A percentile compares a stretch with the other conserved stretches of the same genome.
Evolutionary conservation across 805 yeast genomes (phyloP).

Genomic region (Yarrowia sp.): DNA sequence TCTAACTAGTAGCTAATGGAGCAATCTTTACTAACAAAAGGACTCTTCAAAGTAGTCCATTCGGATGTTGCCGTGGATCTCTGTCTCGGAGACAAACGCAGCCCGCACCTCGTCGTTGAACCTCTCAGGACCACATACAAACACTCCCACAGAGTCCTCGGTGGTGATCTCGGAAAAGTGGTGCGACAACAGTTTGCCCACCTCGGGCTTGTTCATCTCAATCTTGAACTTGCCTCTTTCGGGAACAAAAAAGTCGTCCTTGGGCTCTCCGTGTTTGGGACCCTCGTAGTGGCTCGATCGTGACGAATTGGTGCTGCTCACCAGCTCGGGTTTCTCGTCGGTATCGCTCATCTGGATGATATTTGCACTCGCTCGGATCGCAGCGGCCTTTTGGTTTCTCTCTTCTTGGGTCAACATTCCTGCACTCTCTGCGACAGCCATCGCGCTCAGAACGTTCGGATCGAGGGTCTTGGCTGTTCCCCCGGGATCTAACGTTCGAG

Average conservation of each 20-base stretch:
- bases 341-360: too few relatives aligned
- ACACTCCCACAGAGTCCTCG: conserved; percentile 25
- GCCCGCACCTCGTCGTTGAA: conserved; percentile 38
- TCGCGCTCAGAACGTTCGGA: conserved; percentile 17
- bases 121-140: conserved; percentile 30
- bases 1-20: conserved; percentile 9
- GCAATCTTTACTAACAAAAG: conserved; percentile 23
- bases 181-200: conserved; percentile 8
- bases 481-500: neutral
- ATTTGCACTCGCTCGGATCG: neutral
- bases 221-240: conserved; percentile 22
- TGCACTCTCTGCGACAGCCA: neutral
- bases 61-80: conserved; percentile 5
- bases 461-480: conserved; percentile 19
- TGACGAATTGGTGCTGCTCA: too few relatives aligned
- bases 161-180: conserved; percentile 20
- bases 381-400: neutral
- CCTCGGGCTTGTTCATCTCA: conserved; percentile 12
- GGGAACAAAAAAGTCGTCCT: neutral
- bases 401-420: neutral
- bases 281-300: neutral
- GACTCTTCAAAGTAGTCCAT: conserved; percentile 38
- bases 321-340: too few relatives aligned
- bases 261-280: neutral
- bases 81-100: conserved; percentile 7